Percentiles rank a stretch among this genome's conserved stretches.
Evolutionary conservation across 805 yeast species (phyloP).

Genomic region (Zygosaccharomyces bisporus): DNA sequence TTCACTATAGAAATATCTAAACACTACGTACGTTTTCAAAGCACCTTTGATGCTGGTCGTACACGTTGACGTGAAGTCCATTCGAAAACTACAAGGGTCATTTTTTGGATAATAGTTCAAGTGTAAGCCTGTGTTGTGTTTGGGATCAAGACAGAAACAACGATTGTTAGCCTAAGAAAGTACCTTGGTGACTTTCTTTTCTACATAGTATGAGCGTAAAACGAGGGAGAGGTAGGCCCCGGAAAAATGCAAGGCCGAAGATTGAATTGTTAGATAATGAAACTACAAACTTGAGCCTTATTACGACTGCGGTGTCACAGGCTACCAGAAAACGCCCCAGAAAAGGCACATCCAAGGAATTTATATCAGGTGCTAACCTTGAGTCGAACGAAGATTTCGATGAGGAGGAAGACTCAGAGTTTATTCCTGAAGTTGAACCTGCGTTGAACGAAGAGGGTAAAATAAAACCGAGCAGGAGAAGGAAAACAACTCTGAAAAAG

Average conservation of each 20-base stretch:
- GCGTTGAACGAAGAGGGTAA: slow-evolving; percentile 1
- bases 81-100: slow-evolving; percentile 15
- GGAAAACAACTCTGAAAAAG: slow-evolving; percentile 8
- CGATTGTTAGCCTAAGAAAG: too few species aligned
- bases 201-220: slow-evolving; percentile 9
- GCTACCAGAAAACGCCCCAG: slow-evolving; percentile 14
- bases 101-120: not conserved
- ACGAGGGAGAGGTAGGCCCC: slow-evolving; percentile 23
- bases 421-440: slow-evolving; percentile 13
- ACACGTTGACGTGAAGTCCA: slow-evolving; percentile 7
- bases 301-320: slow-evolving; percentile 14
- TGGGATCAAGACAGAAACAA: not conserved
- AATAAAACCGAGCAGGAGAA: slow-evolving; percentile 11
- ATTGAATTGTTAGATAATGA: not conserved
- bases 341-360: too few species aligned
- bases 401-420: slow-evolving; percentile 19
- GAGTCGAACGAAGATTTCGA: slow-evolving; percentile 1
- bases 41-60: not conserved
- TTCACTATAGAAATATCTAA: too few species aligned
- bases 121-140: not conserved
- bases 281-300: slow-evolving; percentile 7
- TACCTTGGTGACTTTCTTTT: not conserved
- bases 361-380: slow-evolving; percentile 2
- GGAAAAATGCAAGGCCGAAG: slow-evolving; percentile 10
- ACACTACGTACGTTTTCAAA: not conserved